Evolutionary conservation across 2,329 filamentous ascomycete species (phyloP), one percentile per base, ranked within the genome.

Genomic region (Alternaria gansuensis): DNA sequence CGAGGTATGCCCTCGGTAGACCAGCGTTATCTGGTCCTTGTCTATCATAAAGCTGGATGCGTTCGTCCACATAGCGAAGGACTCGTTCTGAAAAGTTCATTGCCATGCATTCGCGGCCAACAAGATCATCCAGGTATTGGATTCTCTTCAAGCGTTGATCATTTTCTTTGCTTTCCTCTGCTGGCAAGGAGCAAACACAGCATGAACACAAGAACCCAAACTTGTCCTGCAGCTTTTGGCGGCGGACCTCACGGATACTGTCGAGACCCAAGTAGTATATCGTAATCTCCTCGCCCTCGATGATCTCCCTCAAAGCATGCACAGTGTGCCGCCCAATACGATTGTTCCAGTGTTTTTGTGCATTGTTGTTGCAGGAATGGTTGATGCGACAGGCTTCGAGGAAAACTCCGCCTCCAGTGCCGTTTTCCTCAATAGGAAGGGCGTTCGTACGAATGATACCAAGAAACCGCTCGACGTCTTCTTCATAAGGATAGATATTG

Each of bases 151-250:
- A 54, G n/a, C 52, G 50, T 65, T 68, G 63, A 53, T 80, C 77
- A 54, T 65, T 79, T 39, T 68, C 57, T 39, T 70, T 53, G 48
- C 72, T 75, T 59, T 77, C 54, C 10, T 70, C 62, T 39, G 43
- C 11, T 9, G 75, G 68, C 37, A 80, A 73, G 26, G 76, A 75
- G 66, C 77, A 81, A 7, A 79, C 66, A 50, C 65, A 58, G 49
- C 77, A 80, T 3, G 55, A 62, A 64, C 77, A 80, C 11, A 60
- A 51, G 58, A 80, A 80, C 8, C 56, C 60, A 57, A 80, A 79
- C 17, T 65, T 67, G 34, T 64, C 37, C 58, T 61, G 60, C 28
- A 77, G 69, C 34, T 56, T 52, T 37, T 66, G 31, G 34, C 71
- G 67, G 2, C 74, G 71, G 34, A 46, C 45, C 62, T 61, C 36